phyloP scores from a whole-genome alignment of 805 yeast genomes.

The Blastobotrys mokoenaii region DNA sequence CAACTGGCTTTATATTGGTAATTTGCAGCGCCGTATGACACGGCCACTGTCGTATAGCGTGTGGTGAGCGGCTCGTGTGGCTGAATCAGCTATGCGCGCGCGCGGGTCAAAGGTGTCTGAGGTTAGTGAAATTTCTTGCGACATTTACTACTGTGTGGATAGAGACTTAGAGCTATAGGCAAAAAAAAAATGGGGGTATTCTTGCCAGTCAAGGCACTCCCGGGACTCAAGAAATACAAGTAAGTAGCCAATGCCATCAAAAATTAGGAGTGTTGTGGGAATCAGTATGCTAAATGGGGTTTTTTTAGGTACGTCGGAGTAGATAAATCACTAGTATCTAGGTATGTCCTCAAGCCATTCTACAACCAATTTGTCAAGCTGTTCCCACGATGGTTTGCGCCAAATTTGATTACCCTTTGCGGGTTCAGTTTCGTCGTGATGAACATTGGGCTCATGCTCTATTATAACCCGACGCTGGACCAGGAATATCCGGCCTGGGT shows the following conservation, averaged over 20 bases:
- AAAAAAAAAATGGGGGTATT: constrained; percentile 54
- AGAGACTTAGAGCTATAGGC: not conserved
- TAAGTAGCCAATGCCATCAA: constrained; percentile 20
- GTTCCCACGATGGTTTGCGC: constrained; percentile 80
- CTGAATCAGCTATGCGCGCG: no score
- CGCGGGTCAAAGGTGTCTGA: no score
- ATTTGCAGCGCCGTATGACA: no score
- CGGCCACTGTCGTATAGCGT: no score
- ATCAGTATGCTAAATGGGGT: not conserved
- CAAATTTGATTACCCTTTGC: constrained; percentile 72
- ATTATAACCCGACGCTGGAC: constrained; percentile 61
- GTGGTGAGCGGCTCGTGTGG: no score
- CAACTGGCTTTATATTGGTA: no score
- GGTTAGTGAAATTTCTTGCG: no score
- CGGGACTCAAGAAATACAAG: constrained; percentile 47
- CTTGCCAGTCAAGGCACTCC: constrained; percentile 45
- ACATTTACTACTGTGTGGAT: no score
- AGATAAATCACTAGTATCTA: constrained; percentile 73
- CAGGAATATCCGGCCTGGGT: constrained; percentile 65
- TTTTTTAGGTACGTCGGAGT: constrained; percentile 38
- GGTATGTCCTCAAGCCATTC: constrained; percentile 69
- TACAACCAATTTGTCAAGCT: constrained; percentile 66
- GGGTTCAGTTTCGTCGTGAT: constrained; percentile 67
- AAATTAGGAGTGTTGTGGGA: not conserved
- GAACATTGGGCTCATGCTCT: constrained; percentile 57